phyloP scores from a whole-genome alignment of 1,284 basidiomycete genomes.

The Papiliotrema laurentii region DNA sequence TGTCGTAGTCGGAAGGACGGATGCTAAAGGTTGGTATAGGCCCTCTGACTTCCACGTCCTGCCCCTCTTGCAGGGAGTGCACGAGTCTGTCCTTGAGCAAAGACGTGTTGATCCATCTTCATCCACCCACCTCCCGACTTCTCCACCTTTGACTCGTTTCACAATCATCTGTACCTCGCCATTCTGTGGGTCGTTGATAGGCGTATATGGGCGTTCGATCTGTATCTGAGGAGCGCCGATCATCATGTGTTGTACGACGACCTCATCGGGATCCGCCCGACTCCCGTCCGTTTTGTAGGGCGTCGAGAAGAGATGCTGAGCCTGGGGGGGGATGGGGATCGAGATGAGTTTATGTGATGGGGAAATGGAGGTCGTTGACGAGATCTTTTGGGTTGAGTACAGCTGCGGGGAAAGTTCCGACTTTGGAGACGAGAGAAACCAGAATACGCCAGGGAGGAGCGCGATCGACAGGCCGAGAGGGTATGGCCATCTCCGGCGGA shows the following conservation, averaged over 20 bases:
- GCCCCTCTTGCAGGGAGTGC: conserved; percentile 31
- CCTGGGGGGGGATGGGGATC: conserved; percentile 16
- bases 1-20: conserved; percentile 29
- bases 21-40: conserved; percentile 41
- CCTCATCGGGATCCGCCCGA: conserved; percentile 9
- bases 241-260: conserved; percentile 44
- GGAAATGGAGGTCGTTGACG: conserved; percentile 13
- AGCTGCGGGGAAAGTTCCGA: conserved; percentile 22
- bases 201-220: conserved; percentile 47
- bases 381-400: conserved; percentile 35
- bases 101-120: not conserved
- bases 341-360: conserved; percentile 31
- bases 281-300: conserved; percentile 10
- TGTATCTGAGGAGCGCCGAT: conserved; percentile 42
- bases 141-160: conserved; percentile 44
- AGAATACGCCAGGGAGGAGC: conserved; percentile 16
- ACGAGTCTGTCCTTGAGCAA: conserved; percentile 23
- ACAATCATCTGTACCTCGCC: conserved; percentile 38
- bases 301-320: not conserved
- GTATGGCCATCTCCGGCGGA: conserved; percentile 2
- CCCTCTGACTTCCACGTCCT: conserved; percentile 39
- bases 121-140: conserved; percentile 43
- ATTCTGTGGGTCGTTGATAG: conserved; percentile 38
- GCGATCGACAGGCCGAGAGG: conserved; percentile 17
- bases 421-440: conserved; percentile 14